These are phyloP conservation scores for Phytophthora rubi DNA, from an alignment of 352 stramenopile species.

Conservation along the genomic window DNA sequence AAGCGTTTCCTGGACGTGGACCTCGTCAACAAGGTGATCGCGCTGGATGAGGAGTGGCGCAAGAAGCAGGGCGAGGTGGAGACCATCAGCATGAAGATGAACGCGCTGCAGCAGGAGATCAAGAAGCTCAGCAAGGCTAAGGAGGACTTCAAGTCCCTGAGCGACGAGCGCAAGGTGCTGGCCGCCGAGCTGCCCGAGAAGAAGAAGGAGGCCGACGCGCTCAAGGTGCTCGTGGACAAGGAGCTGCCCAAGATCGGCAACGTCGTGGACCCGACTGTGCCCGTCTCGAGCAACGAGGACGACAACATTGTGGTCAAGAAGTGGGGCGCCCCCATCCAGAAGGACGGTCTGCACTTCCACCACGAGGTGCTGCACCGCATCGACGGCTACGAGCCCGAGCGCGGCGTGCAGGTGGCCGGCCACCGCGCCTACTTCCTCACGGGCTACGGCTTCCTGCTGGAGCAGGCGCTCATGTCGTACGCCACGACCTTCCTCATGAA, in stretches of 20 bases:
- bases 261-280: constrained; percentile 95
- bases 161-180: constrained; percentile 82
- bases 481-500: constrained; percentile 96
- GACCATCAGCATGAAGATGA: constrained; percentile 88
- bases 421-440: constrained; percentile 99
- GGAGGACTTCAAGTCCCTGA: constrained; percentile 83
- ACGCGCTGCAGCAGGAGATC: constrained; percentile 86
- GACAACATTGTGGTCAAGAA: constrained; percentile 94
- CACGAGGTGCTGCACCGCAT: constrained; percentile 98
- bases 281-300: constrained; percentile 97
- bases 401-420: constrained; percentile 95
- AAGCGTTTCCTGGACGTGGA: constrained; percentile 95
- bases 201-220: constrained; percentile 81
- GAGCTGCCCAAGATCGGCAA: constrained; percentile 96
- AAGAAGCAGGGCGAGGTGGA: constrained; percentile 88
- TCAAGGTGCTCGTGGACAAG: constrained; percentile 78
- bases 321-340: constrained; percentile 72
- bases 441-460: constrained; percentile 97
- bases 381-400: constrained; percentile 98
- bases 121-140: constrained; percentile 91
- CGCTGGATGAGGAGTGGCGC: constrained; percentile 92
- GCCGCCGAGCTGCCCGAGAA: constrained; percentile 69
- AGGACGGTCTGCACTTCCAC: constrained; percentile 93
- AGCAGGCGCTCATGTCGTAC: constrained; percentile 99
- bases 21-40: constrained; percentile 96